Base-by-base conservation (phyloP, 139 green algal species). In the Edaphochlamys debaryana region DNA sequence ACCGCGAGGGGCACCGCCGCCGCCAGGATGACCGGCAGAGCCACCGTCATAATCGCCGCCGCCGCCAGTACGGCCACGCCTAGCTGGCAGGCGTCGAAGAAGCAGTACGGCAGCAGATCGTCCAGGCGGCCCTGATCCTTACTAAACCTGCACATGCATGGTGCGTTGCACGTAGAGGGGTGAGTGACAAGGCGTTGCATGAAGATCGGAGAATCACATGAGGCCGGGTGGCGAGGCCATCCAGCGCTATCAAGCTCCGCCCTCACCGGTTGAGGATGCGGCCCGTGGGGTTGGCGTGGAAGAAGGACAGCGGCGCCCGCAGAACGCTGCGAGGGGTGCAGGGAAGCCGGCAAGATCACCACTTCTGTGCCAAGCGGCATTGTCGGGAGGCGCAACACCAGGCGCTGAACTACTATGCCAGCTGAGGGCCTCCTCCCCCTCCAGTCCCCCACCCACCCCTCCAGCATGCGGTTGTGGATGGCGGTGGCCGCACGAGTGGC, bases 241-340 rank as follows among this genome's bases (percentile, higher is more conserved):
- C 48, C 48, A 54, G 15, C 11, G 48, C 11, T 54, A 15, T 54
- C 48, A 15, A 54, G n/a, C n/a, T 54, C 11, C 48, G 48, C 48
- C 20, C 56, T n/a, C 13, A 82, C 92, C 88, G 56, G 90, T 99
- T 99, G 56, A 99, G 81, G 50, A 99, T 88, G 73, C 97, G 92
- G 19, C 96, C 96, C 3, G 93, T 89, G 19, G 96, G 96, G 75
- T 97, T 97, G 70, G 93, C 96, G 91, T 99, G 94, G 87, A 99
- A 99, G 90, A 99, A 99, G 19, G 90, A 89, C 48, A 99, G 90
- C 7, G 96, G 96, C 0, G 94, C 89, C 3, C 92, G 89, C 81
- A 99, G 79, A 41, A 97, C 93, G 56, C 85, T 67, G 67, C 34
- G 25, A 20, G n/a, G n/a, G n/a, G n/a, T n/a, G n/a, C n/a, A n/a